Evolutionary conservation across 2,329 filamentous ascomycete species (phyloP), one percentile per base, ranked within the genome.

Genomic region (Epichloe brachyelytri): DNA sequence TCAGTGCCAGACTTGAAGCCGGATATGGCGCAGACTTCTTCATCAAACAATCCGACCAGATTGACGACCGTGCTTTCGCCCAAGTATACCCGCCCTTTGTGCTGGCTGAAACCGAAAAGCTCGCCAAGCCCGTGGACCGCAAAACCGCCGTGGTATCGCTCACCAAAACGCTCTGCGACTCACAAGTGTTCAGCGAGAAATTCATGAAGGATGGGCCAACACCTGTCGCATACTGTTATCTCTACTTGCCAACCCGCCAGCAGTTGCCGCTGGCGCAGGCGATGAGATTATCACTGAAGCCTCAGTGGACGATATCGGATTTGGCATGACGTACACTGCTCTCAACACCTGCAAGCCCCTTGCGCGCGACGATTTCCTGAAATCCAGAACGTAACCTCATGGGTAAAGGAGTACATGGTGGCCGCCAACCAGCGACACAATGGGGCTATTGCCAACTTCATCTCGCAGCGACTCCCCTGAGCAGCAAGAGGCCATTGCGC

Each of bases 1-100:
- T 97, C 50, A 88, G 87, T 33, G 87, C 89, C 17, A 78, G 80
- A 40, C 65, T 85, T 36, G 85, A 93, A 56, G 80, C 81, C 57
- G 88, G 89, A n/a, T 81, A 93, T 52, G 93, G 91, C 46, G 80
- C 89, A 7, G 93, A 98, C 68, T 95, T 88, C 71, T 93, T 96
- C 71, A 86, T 96, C 68, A 77, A 77, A 57, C 79, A 88, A 56
- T 83, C 87, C n/a, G 86, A 97, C 63, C 75, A 81, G 55, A 77
- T 97, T 33, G 90, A 96, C 66, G 73, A 79, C 26, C 80, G 81
- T 48, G 78, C 93, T 41, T 97, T 96, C 67, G 83, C 82, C 17
- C 83, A 84, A 33, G 79, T 98, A 51, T 98, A 98, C 69, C 79
- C 89, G 7, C 81, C 74, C 36, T 86, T 97, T 62, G 87, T 98